Percentiles rank a stretch among this genome's conserved stretches.
phyloP scores from a whole-genome alignment of 2,329 filamentous ascomycete species.

The Celoporthe dispersa region DNA sequence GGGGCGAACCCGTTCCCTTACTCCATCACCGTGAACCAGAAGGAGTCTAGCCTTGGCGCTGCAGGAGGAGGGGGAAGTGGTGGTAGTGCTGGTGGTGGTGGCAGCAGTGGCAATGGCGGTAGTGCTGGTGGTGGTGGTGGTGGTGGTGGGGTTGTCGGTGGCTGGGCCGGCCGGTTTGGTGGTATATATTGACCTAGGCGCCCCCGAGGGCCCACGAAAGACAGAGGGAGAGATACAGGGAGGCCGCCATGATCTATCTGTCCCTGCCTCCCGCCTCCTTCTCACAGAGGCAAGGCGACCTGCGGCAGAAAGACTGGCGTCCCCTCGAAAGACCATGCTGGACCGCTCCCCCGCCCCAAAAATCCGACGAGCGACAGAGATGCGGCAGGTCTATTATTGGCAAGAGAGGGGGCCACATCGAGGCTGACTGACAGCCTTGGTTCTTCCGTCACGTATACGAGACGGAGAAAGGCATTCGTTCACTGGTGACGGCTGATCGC shows the following conservation, averaged over 20 bases:
- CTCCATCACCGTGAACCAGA: conserved; percentile 86
- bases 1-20: conserved; percentile 90
- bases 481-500: not conserved
- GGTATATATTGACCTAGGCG: conserved; percentile 21
- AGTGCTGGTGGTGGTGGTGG: conserved; percentile 6
- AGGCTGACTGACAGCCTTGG: not conserved
- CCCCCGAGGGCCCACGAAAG: not conserved
- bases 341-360: not conserved
- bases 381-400: not conserved
- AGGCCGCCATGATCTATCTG: not conserved
- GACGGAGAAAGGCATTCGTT: not conserved
- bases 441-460: not conserved
- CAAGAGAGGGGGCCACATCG: not conserved
- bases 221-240: not conserved
- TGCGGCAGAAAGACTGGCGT: not conserved
- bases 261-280: not conserved
- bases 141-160: conserved; percentile 8
- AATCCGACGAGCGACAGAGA: not conserved
- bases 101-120: conserved; percentile 9
- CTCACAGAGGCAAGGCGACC: not conserved
- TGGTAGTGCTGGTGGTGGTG: not conserved
- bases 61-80: conserved; percentile 5
- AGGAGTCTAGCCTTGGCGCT: conserved; percentile 47
- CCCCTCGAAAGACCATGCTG: not conserved
- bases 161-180: conserved; percentile 25